Base-by-base conservation (phyloP, 179 eudicot species). In the Camellia oleifera region DNA sequence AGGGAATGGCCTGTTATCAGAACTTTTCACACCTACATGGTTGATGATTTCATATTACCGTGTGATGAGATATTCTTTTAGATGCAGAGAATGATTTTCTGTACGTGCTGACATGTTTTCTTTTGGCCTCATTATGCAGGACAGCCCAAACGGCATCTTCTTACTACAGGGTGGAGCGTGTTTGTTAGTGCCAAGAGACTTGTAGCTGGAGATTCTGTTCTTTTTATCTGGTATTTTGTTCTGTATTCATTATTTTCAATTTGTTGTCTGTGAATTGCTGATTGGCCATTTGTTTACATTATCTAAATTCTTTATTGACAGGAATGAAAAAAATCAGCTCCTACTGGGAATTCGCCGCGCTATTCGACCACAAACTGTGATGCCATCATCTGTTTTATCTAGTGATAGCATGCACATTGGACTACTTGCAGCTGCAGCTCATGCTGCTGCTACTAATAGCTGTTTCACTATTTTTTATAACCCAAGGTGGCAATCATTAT, bases 371-470 rank as follows among this genome's bases (percentile, higher is more conserved):
- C 99, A 97, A 80, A 97, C 98, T 66, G 98, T 94, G 86, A 97
- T 97, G 99, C 99, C 99, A 75, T 97, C 99, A 46, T 97, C 99
- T 83, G 98, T 97, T 90, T 85, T 97, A 71, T 97, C 99, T 58
- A 94, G 98, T 81, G 99, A 97, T 82, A 97, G 99, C 84, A 97
- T 97, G 99, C 99, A 97, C 86, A 97, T 97, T 64, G 99, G 99
- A 75, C 92, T 97, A 69, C 93, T 97, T 48, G 99, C 99, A 75
- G 99, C 99, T 75, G 99, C 99, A 42, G 98, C 99, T 81, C 99
- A 97, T 90, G 99, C 99, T 82, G 92, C 98, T 88, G 88, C 98
- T 13, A 97, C 99, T 46, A 94, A 94, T 86, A 97, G 99, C 82
- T 91, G 98, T 84, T 97, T 97, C 86, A 97, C 98, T 17, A 83